Evolutionary conservation across 768 basidiomycete species (phyloP), one percentile per base, ranked within the genome.

Genomic region (Lactifluus volemus): DNA sequence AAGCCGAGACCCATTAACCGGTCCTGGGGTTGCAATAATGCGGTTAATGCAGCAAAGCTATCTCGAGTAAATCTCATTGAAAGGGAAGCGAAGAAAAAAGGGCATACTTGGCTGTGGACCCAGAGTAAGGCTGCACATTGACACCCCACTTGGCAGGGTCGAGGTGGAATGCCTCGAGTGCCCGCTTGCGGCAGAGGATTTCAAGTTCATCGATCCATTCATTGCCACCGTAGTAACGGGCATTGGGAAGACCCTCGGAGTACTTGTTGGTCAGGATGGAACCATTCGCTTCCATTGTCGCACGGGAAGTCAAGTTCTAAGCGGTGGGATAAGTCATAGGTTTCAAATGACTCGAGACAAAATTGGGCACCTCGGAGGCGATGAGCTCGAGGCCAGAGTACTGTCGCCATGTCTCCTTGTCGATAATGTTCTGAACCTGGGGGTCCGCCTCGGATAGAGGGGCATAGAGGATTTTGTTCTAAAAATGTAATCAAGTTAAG

Each of bases 251-350:
- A 79, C 97, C 97, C 77, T 98, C 97, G 21, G 97, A 98, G 81
- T 97, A 97, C 78, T 98, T 98, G 85, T 97, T 97, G 72, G 96
- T 98, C 72, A 98, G 75, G 73, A 99, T 95, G 58, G 96, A 98
- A 53, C 97, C 97, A 76, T 98, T 98, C 65, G 95, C 96, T 76
- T 98, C 91, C 88, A 98, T 95, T 55, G 91, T 86, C 29, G 96
- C 93, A 69, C 84, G 81, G 68, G 92, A 93, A 61, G 97, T 98
- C 81, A 99, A 77, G 79, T 98, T 98, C 96, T 96, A 57, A 30
- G 36, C 5, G 34, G 4, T 9, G 38, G 45, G 63, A 34, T 60
- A 17, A 41, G 47, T 30, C 29, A 47, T 19, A 36, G 21, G 51
- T 1, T n/a, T 10, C 5, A 41, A 60, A 57, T 8, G 32, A 5